Evolutionary conservation across 306 rosid genomes (phyloP), one percentile per base, ranked within the genome.

Genomic region (Delonix regia): DNA sequence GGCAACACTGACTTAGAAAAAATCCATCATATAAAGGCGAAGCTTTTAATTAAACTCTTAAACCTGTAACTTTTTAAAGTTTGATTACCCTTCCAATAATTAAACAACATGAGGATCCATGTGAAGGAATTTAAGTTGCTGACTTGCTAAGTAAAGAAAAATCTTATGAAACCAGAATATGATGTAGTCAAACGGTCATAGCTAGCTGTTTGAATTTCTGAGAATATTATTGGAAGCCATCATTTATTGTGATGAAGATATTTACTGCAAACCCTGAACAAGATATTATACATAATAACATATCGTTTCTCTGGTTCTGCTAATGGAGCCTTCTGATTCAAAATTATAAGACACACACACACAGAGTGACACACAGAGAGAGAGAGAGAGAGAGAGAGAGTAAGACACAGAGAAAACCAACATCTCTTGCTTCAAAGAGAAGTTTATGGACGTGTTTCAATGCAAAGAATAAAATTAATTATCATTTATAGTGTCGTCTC

Each of bases 341-440:
- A 76, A 71, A 87, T 77, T 69, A 27, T 42, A 65, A 71, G 44
- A 44, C 44, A 75, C 80, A 64, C 64, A 48, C 16, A n/a, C n/a
- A 11, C 63, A 56, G 33, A 24, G 63, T 57, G 63, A 24, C 38
- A 13, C 48, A 56, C n/a, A n/a, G n/a, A n/a, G n/a, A 15, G 14
- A 12, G 2, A 12, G 3, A 68, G 36, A 68, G 53, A 12, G 6
- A 33, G 15, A 36, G 49, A 66, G 33, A 39, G 36, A 42, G 56
- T 21, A 24, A 68, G 39, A 44, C 39, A 68, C 41, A 27, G 4
- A 45, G 74, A 47, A 86, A 86, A 90, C 92, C 86, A 86, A 92
- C 97, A 92, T 92, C 89, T 89, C 97, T 92, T 84, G 89, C 97
- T 92, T 92, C 77, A 34, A 85, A 71, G 76, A 78, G 83, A 94